Evolutionary conservation across 345 rosid genomes (phyloP).

Genomic region (Raphanus sativus): DNA sequence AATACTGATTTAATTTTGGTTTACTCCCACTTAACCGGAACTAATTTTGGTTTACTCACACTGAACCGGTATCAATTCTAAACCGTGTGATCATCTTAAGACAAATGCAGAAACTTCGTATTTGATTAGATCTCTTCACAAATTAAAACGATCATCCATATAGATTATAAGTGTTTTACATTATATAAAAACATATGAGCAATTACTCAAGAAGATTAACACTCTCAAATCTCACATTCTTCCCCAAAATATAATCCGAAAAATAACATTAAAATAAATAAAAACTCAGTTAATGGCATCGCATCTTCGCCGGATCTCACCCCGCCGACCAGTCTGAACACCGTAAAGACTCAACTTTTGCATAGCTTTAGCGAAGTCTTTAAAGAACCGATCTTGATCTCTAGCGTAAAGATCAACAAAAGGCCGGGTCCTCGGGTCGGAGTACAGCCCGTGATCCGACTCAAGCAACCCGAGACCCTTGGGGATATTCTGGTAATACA

Average conservation of each 20-base stretch:
- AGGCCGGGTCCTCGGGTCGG: conserved; percentile 57
- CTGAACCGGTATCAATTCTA: neutral
- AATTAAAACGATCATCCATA: conserved; percentile 1
- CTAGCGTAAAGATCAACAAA: conserved; percentile 72
- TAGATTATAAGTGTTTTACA: conserved; percentile 15
- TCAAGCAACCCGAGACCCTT: conserved; percentile 75
- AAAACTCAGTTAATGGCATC: conserved; percentile 64
- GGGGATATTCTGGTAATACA: conserved; percentile 71
- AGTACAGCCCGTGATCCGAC: conserved; percentile 69
- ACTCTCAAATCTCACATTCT: conserved; percentile 23
- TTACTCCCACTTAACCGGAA: neutral
- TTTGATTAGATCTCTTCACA: neutral
- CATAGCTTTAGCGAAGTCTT: conserved; percentile 74
- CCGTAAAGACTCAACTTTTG: conserved; percentile 76
- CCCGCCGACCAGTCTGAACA: conserved; percentile 72
- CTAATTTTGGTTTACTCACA: neutral
- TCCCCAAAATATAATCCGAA: conserved; percentile 3
- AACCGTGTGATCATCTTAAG: neutral
- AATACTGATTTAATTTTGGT: neutral
- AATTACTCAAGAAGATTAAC: conserved; percentile 18
- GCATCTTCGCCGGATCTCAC: conserved; percentile 92
- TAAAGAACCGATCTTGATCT: conserved; percentile 62
- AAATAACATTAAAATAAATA: neutral
- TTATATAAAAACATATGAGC: conserved; percentile 12
- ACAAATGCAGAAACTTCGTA: neutral